These are phyloP conservation scores for Naegleria gruberi DNA, from an alignment of 208 protist species.

Conservation along the genomic window DNA sequence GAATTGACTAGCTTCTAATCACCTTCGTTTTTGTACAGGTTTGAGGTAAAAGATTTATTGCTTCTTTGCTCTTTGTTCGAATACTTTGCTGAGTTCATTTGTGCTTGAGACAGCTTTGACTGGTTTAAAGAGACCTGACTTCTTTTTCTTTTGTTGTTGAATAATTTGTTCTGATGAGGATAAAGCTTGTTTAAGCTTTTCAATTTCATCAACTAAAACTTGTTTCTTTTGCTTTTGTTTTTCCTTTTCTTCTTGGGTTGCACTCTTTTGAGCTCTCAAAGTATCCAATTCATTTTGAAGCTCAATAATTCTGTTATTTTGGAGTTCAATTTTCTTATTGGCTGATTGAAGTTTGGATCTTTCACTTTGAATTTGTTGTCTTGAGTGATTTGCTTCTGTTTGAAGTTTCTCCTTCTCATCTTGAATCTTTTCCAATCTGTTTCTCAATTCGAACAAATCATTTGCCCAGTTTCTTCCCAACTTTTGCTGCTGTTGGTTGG, in stretches of 20 bases:
- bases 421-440: background rate
- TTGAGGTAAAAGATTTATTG: too few species aligned
- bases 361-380: background rate
- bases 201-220: background rate
- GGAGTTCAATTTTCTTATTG: background rate
- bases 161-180: background rate
- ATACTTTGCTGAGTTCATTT: background rate
- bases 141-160: background rate
- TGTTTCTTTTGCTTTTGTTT: background rate
- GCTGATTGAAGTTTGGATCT: background rate
- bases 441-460: background rate
- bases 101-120: background rate
- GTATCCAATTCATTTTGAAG: background rate
- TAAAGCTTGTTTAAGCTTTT: background rate
- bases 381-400: background rate
- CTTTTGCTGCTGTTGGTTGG: background rate
- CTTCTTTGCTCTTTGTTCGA: background rate
- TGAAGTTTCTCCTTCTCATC: background rate
- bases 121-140: background rate
- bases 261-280: background rate
- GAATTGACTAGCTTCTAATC: too few species aligned
- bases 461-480: background rate
- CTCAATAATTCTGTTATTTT: background rate
- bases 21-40: too few species aligned
- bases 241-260: background rate